These are phyloP conservation scores for Amaranthus tricolor DNA, from an alignment of 179 eudicot genomes.

Conservation along the genomic window DNA sequence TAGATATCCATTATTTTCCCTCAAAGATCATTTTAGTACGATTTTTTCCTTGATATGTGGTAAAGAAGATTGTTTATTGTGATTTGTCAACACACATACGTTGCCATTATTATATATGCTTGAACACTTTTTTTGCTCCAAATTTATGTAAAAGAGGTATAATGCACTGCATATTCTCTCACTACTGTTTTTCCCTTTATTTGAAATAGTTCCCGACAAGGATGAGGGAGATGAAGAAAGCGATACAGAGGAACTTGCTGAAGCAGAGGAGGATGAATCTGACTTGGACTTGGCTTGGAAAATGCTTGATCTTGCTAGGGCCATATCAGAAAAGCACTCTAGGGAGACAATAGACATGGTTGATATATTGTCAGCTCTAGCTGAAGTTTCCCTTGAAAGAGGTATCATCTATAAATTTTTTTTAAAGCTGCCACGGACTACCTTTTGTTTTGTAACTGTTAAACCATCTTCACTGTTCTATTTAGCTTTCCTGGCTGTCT, in stretches of 20 bases:
- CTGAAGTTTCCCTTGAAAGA: slow-evolving; percentile 92
- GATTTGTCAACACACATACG: background rate
- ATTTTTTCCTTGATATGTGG: background rate
- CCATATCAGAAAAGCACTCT: slow-evolving; percentile 76
- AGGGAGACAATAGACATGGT: slow-evolving; percentile 77
- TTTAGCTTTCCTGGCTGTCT: background rate
- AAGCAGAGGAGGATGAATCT: slow-evolving; percentile 91
- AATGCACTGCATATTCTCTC: background rate
- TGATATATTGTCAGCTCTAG: slow-evolving; percentile 85
- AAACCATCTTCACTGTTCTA: slow-evolving; percentile 9
- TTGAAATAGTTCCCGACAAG: slow-evolving; percentile 35
- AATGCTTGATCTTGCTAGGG: slow-evolving; percentile 96
- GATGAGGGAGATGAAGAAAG: slow-evolving; percentile 51
- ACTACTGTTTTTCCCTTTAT: slow-evolving; percentile 4
- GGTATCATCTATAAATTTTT: slow-evolving; percentile 36
- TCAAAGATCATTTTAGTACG: background rate
- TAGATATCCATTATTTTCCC: background rate
- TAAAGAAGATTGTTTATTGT: background rate
- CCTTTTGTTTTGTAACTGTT: background rate
- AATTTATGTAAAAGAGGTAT: background rate
- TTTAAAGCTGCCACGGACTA: background rate
- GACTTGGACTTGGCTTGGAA: slow-evolving; percentile 98
- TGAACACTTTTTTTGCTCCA: background rate
- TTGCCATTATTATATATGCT: background rate
- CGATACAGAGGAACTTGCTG: slow-evolving; percentile 63